Base-by-base conservation (phyloP, 2,329 filamentous ascomycete species). In the Thermothelomyces thermophilus region DNA sequence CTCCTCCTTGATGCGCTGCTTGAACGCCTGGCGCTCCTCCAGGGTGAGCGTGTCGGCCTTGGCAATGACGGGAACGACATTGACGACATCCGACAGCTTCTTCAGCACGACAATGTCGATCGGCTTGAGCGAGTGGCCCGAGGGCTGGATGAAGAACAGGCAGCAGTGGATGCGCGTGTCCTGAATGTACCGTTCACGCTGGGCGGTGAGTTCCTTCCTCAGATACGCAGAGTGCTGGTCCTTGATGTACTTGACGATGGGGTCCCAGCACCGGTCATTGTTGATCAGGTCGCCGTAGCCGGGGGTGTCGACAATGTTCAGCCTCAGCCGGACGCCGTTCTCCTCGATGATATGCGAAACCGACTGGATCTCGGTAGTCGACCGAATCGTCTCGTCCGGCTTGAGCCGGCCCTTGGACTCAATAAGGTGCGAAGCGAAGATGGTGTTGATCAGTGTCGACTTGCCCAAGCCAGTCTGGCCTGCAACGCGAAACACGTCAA, bases 211-310 rank as follows among this genome's bases (percentile, higher is more conserved):
- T 73, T 98, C 93, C 81, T 98, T 98, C 73, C 93, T 88, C 63
- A 98, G 83, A 76, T 97, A 98, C 64, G 93, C 91, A 46, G 90
- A 96, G 79, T 98, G 93, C 78, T 98, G 93, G 73, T 98, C 93
- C 81, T 98, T 98, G 81, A 98, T 98, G 75, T 98, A 98, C 79
- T 98, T 98, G 79, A 98, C 91, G 70, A 98, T 98, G 57, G 93
- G 93, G 68, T 98, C 93, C 93, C 93, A 98, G 84, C 93, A 98
- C 80, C 93, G 87, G 76, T 98, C 93, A 73, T 98, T 98, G 82
- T 98, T 98, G 73, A 98, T 93, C 67, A 96, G 83, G 66, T 98
- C 93, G 66, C 93, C 93, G 66, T 98, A 98, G 58, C 93, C 93
- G 58, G 93, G 93, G 58, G 93, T 98, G 70, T 98, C 93, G 65